Evolutionary conservation across 495 filamentous ascomycete species (phyloP), one percentile per base, ranked within the genome.

Genomic region (Penicillium diatomitis): DNA sequence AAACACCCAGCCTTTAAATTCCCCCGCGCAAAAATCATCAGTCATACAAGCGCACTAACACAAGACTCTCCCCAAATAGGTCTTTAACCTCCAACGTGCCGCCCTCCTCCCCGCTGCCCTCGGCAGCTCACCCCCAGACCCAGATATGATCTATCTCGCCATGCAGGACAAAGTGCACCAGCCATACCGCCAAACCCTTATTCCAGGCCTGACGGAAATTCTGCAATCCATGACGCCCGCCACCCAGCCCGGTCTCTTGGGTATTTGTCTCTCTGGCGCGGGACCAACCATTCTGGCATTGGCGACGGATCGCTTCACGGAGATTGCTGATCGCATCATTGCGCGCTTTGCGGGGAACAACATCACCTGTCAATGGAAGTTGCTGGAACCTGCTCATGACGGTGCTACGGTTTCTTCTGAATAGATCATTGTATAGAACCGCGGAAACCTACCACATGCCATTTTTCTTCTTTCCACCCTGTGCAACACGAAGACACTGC

Each of bases 131-230:
- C 92, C 92, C 5, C 91, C 90, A n/a, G 84, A 96, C 60, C 80
- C 91, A 36, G 84, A 90, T 52, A 83, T 89, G 66, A 97, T 98
- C 63, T 95, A 88, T 71, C 76, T 90, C 30, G 91, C 88, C 30
- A 98, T 98, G 92, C 90, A 95, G 68, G 92, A 98, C 70, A 92
- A 88, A 65, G 76, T 98, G 36, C 92, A 98, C 66, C 92, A 98
- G 65, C 91, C 87, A 7, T 96, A 97, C 68, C 82, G 92, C 38
- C 82, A 87, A 63, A 83, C 75, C 8, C 75, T 98, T 43, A 90
- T 98, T 52, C 92, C 91, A 2, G 90, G 92, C 1, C 70, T 98
- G 46, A 84, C 85, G n/a, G 86, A 94, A 58, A 87, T 96, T 49
- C 82, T 97, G 33, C 80, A 84, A 60, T 86, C 82, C 32, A 84